A percentile compares a stretch with the other conserved stretches of the same genome.
phyloP scores from a whole-genome alignment of 768 basidiomycete genomes.

The Lactarius quietus region DNA sequence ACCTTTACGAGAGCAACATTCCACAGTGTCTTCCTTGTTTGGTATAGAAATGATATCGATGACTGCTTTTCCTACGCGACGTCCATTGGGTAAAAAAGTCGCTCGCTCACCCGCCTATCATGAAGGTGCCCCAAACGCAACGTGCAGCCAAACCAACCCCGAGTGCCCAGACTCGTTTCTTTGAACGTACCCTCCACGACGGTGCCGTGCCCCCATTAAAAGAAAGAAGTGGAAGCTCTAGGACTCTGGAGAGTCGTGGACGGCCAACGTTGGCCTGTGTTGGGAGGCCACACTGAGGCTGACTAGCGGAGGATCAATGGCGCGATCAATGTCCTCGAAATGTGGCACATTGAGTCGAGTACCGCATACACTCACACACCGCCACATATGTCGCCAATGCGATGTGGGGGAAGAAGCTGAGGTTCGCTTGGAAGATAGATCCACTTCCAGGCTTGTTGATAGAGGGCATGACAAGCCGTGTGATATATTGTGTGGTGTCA shows the following conservation, averaged over 20 bases:
- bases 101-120: constrained; percentile 16
- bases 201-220: constrained; percentile 51
- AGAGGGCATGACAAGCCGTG: constrained; percentile 4
- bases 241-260: constrained; percentile 38
- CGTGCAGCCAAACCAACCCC: constrained; percentile 44
- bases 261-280: constrained; percentile 35
- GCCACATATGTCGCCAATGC: not conserved
- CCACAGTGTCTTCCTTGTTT: not conserved
- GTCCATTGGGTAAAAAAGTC: not conserved
- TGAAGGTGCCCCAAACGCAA: constrained; percentile 37
- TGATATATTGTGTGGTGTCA: constrained; percentile 2
- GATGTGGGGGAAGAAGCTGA: not conserved
- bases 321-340: constrained; percentile 29
- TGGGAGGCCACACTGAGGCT: constrained; percentile 35
- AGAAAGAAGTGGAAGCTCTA: constrained; percentile 50
- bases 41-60: not conserved
- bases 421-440: constrained; percentile 7
- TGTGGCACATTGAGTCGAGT: constrained; percentile 27
- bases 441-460: constrained; percentile 6
- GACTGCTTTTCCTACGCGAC: constrained; percentile 8
- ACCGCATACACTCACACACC: constrained; percentile 18
- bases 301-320: constrained; percentile 33
- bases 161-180: constrained; percentile 44
- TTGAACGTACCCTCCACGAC: constrained; percentile 49
- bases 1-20: not conserved